Evolutionary conservation across 306 rosid genomes (phyloP), one percentile per base, ranked within the genome.

Genomic region (Glycine soja): DNA sequence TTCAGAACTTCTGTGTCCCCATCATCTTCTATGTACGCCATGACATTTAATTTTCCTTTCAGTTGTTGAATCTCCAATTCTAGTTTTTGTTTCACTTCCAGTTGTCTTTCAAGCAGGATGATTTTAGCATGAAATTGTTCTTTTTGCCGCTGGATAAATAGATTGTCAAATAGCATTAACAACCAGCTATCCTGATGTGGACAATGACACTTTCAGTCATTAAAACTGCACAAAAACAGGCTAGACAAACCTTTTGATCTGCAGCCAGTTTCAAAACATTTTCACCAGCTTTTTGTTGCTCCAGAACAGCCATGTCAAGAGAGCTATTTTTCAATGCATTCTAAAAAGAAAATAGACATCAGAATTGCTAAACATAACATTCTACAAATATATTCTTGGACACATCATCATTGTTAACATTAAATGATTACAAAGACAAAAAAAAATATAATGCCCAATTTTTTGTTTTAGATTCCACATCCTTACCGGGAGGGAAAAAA

Each of bases 61-160:
- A 93, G 83, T 66, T 88, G 91, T 86, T 92, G 95, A 89, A 96
- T 96, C 86, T 96, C 98, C 90, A 93, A 84, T 77, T 92, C 99
- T 67, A 96, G 85, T 24, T 90, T 88, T 88, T 96, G 99, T 75
- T 93, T 93, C 85, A 87, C 82, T 78, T 93, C 94, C 63, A 96
- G 84, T 86, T 92, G 90, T 83, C 90, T 91, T 81, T 93, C 94
- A 61, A 96, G 91, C 77, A 79, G 87, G 59, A 88, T 81, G 76
- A 96, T 96, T 92, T 88, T 90, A 70, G 89, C 84, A 66, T 90
- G 97, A 40, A 92, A 91, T 77, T 92, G 90, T 82, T 91, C 98
- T 78, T 92, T 93, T 90, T 90, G 84, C 86, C 91, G 88, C 99
- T 96, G 97, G 69, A 86, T 86, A 80, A 87, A 85, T 83, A 65